A percentile compares a stretch with the other conserved stretches of the same genome.
Conservation (phyloP, 2,329 filamentous ascomycete genomes). For the Pestalotiopsis sp. region DNA sequence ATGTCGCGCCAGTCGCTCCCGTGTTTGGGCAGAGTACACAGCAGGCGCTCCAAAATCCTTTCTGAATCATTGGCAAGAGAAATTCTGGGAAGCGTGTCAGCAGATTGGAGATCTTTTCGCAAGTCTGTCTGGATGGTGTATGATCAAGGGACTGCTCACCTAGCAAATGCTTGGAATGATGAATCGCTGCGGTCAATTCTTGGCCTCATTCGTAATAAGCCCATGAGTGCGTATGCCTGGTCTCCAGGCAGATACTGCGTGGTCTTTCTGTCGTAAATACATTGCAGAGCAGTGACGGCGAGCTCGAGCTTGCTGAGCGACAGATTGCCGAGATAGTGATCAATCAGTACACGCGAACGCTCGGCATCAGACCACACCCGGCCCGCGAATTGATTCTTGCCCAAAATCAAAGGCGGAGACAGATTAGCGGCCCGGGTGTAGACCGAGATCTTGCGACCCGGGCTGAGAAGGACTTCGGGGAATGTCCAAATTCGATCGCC, state of each 20-base stretch:
- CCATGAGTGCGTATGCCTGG: neutral
- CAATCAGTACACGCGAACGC: constrained; percentile 33
- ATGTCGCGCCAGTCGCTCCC: constrained; percentile 34
- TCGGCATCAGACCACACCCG: constrained; percentile 31
- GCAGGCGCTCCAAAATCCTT: constrained; percentile 34
- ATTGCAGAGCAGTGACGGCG: constrained; percentile 31
- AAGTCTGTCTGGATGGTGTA: neutral
- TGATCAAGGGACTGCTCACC: neutral
- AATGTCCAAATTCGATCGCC: no score
- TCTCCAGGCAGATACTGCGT: neutral
- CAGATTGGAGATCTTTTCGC: neutral
- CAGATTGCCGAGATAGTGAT: constrained; percentile 37
- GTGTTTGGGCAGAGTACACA: constrained; percentile 30
- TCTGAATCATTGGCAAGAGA: constrained; percentile 20
- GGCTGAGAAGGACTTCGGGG: constrained; percentile 30
- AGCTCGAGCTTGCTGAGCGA: constrained; percentile 36
- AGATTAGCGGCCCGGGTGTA: constrained; percentile 29
- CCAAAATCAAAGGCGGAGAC: constrained; percentile 21
- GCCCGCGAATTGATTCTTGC: constrained; percentile 36
- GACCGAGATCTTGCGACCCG: constrained; percentile 22
- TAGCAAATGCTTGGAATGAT: neutral
- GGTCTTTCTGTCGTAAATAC: constrained; percentile 26
- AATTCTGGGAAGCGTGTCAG: neutral
- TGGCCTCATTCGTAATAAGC: neutral
- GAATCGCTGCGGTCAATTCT: neutral